Conservation (phyloP, 129 eudicot genomes). For the Saposhnikovia divaricata region DNA sequence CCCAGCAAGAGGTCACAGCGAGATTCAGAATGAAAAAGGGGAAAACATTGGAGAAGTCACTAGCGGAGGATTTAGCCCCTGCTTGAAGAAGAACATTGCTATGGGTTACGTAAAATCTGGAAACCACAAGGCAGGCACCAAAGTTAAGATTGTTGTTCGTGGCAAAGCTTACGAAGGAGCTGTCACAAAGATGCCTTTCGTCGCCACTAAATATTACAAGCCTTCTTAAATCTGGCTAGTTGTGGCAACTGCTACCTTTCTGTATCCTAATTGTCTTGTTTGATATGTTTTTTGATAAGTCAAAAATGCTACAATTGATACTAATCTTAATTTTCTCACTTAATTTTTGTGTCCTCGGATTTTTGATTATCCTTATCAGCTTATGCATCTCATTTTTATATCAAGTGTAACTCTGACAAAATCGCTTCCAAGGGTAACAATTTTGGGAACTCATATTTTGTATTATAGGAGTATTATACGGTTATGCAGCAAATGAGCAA, state of each 20-base stretch:
- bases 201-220: conserved; percentile 96
- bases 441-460: no score
- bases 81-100: conserved; percentile 95
- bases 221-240: conserved; percentile 36
- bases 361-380: background rate
- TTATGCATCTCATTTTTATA: background rate
- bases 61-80: conserved; percentile 97
- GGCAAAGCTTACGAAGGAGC: conserved; percentile 77
- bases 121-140: conserved; percentile 42
- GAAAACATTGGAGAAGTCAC: conserved; percentile 81
- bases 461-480: no score
- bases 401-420: background rate
- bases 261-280: conserved; percentile 18
- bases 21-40: conserved; percentile 77
- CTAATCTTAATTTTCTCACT: conserved; percentile 15
- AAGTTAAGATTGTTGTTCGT: conserved; percentile 49
- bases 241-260: background rate
- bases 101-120: conserved; percentile 99
- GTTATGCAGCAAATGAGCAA: background rate
- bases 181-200: conserved; percentile 92
- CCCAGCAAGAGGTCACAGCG: conserved; percentile 89
- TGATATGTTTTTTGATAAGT: conserved; percentile 27
- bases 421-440: no score
- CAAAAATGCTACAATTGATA: conserved; percentile 24
- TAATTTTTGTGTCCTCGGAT: background rate